Evolutionary conservation across 176 grass and related monocot genomes (phyloP).

Genomic region (Aechmea fasciata): DNA sequence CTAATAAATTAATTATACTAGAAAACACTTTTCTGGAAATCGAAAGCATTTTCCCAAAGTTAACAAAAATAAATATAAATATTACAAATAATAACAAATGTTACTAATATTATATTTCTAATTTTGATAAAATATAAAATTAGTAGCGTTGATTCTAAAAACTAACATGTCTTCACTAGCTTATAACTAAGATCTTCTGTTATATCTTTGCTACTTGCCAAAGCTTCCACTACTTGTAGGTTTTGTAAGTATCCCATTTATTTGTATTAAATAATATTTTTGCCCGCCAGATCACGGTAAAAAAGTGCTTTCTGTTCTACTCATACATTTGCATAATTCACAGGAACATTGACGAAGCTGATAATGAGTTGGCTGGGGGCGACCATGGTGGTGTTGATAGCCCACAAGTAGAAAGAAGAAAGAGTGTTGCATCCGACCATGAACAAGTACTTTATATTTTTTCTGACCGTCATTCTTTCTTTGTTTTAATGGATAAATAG

Average conservation of each 20-base stretch:
- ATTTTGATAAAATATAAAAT: too few species aligned
- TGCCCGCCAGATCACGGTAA: background rate
- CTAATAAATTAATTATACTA: too few species aligned
- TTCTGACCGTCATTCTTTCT: background rate
- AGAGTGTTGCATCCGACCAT: slow-evolving; percentile 30
- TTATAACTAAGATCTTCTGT: background rate
- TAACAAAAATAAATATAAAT: too few species aligned
- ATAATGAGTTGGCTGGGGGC: slow-evolving; percentile 39
- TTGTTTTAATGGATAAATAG: background rate
- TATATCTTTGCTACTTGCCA: background rate
- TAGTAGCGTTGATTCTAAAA: too few species aligned
- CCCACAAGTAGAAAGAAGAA: slow-evolving; percentile 28
- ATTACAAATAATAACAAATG: too few species aligned
- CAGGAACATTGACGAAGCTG: slow-evolving; percentile 71
- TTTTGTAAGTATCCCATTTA: background rate
- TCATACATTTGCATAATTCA: slow-evolving; percentile 7
- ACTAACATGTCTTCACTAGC: too few species aligned
- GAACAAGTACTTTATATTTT: slow-evolving; percentile 29
- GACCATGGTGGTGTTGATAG: slow-evolving; percentile 33
- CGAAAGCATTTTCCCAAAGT: too few species aligned
- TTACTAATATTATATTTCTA: too few species aligned
- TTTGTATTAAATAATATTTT: background rate
- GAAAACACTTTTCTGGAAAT: too few species aligned
- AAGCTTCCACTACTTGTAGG: background rate
- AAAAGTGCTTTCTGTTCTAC: background rate